Evolutionary conservation across 306 rosid species (phyloP), one percentile per base, ranked within the genome.

Genomic region (Lupinus albus): DNA sequence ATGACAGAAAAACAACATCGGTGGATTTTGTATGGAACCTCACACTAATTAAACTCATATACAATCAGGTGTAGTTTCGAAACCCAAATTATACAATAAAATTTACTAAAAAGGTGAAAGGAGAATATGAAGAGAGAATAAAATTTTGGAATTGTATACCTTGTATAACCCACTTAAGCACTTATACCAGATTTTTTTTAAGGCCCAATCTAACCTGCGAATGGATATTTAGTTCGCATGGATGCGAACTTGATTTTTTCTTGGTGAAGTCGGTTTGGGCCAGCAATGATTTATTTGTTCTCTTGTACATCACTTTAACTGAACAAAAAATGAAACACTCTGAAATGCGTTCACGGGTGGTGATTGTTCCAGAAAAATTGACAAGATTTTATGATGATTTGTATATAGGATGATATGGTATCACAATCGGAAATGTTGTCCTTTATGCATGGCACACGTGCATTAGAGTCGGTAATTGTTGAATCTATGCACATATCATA

Each of bases 371-470:
- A 25, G 4, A 2, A 25, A 25, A 25, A 25, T 25, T 25, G 4
- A 3, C 30, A 54, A 72, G 36, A 62, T 59, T 52, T 11, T 2
- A 51, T 17, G 33, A 41, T 42, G 33, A 41, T 42, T 59, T 76
- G 62, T 52, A 67, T n/a, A 1, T 13, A 45, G 30, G 54, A 69
- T 79, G 80, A 88, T 25, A 25, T 25, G 4, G 30, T 68, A 70
- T 64, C 64, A 65, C 70, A 50, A 68, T 67, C 30, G 73, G 62
- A 65, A 28, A 48, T 75, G 60, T 78, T 80, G 76, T 76, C 78
- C 74, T 79, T 71, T 52, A 68, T 76, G 53, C 87, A 83, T 77
- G 80, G 69, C 88, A 85, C 91, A 83, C 91, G 91, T 85, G 87
- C 88, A 55, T 3, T 58, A 80, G 76, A 79, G 70, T 56, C 68